phyloP scores from a whole-genome alignment of 768 basidiomycete species.

The Tricholoma terreum region DNA sequence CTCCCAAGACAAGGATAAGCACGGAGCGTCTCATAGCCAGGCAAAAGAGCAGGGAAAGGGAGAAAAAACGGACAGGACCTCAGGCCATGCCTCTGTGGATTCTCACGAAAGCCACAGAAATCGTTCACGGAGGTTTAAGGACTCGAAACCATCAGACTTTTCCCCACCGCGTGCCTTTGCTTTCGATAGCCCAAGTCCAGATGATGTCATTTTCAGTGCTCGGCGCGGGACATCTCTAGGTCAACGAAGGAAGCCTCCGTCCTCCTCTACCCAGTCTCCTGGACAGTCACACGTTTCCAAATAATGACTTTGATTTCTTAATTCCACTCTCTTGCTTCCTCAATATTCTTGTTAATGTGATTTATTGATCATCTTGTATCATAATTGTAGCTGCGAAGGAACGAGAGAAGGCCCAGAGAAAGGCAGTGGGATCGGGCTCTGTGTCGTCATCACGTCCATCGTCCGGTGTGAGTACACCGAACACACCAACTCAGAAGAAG shows the following conservation, averaged over 20 bases:
- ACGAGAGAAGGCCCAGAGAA: slow-evolving; percentile 71
- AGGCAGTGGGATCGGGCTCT: slow-evolving; percentile 35
- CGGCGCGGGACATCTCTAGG: slow-evolving; percentile 69
- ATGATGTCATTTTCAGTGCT: slow-evolving; percentile 82
- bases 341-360: slow-evolving; percentile 16
- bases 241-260: slow-evolving; percentile 28
- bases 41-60: slow-evolving; percentile 26
- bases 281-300: slow-evolving; percentile 23
- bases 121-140: slow-evolving; percentile 23
- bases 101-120: slow-evolving; percentile 21
- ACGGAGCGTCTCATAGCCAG: slow-evolving; percentile 24
- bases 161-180: slow-evolving; percentile 45
- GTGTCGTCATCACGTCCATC: slow-evolving; percentile 43
- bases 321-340: slow-evolving; percentile 17
- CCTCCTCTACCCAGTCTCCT: slow-evolving; percentile 10
- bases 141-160: slow-evolving; percentile 30
- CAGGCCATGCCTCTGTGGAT: slow-evolving; percentile 1
- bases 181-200: slow-evolving; percentile 87
- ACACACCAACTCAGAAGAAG: slow-evolving; percentile 43
- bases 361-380: slow-evolving; percentile 37
- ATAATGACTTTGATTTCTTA: slow-evolving; percentile 16
- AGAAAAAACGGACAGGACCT: neutral
- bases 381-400: slow-evolving; percentile 70
- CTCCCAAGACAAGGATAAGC: slow-evolving; percentile 34
- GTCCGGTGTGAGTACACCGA: slow-evolving; percentile 42